Evolutionary conservation across 2,329 filamentous ascomycete species (phyloP).

Genomic region (Clathrospora elynae): DNA sequence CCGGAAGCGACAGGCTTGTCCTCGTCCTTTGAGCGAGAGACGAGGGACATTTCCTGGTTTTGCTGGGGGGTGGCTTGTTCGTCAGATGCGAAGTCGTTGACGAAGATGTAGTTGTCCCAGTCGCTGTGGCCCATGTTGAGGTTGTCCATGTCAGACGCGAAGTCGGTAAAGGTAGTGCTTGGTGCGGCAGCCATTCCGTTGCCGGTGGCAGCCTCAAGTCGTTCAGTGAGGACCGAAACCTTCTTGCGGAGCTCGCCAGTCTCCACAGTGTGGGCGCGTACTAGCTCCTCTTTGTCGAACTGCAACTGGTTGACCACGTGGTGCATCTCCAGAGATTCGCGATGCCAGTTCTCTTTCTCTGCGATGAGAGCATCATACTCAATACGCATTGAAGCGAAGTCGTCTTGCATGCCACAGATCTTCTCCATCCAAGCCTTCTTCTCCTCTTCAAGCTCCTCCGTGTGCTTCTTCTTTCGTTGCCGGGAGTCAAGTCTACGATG

Average conservation of each 20-base stretch:
- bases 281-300: constrained; percentile 89
- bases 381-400: constrained; percentile 69
- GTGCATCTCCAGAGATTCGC: constrained; percentile 74
- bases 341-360: constrained; percentile 69
- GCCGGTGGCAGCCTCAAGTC: constrained; percentile 64
- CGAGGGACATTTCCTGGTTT: constrained; percentile 49
- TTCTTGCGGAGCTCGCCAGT: constrained; percentile 91
- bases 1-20: constrained; percentile 74
- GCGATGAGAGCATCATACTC: constrained; percentile 58
- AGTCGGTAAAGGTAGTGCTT: constrained; percentile 68
- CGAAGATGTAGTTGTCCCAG: constrained; percentile 83
- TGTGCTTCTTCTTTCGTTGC: constrained; percentile 97
- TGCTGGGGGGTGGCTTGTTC: constrained; percentile 46
- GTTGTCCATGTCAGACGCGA: constrained; percentile 81
- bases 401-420: constrained; percentile 79
- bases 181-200: constrained; percentile 55
- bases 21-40: constrained; percentile 52
- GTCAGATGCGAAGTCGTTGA: constrained; percentile 71
- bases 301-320: constrained; percentile 77
- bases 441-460: constrained; percentile 93
- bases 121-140: constrained; percentile 75
- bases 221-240: constrained; percentile 78
- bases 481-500: constrained; percentile 81
- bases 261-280: constrained; percentile 86
- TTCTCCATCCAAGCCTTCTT: constrained; percentile 86